Percentiles rank a stretch among this genome's conserved stretches.
phyloP scores from a whole-genome alignment of 2,329 filamentous ascomycete genomes.

The Talaromyces sp. region DNA sequence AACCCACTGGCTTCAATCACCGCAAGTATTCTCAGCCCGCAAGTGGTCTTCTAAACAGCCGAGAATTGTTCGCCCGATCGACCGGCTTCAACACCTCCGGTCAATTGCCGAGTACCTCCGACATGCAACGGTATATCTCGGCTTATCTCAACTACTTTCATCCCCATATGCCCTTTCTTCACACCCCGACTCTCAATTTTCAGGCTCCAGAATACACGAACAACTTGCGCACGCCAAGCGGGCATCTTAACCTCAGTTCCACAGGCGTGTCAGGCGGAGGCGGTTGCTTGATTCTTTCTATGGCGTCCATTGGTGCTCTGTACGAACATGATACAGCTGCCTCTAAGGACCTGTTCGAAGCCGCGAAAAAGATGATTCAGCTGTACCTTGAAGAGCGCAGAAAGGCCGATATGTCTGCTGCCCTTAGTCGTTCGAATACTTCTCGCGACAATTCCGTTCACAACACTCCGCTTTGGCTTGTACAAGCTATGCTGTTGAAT shows the following conservation, averaged over 20 bases:
- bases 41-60: slow-evolving; percentile 51
- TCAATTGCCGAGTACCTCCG: slow-evolving; percentile 74
- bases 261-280: slow-evolving; percentile 70
- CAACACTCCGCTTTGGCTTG: slow-evolving; percentile 86
- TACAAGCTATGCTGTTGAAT: slow-evolving; percentile 95
- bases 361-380: slow-evolving; percentile 93
- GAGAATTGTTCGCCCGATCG: slow-evolving; percentile 39
- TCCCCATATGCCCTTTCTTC: slow-evolving; percentile 91
- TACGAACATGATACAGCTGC: slow-evolving; percentile 82
- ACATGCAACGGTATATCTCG: slow-evolving; percentile 86
- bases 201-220: slow-evolving; percentile 71
- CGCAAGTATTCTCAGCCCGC: slow-evolving; percentile 64
- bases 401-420: slow-evolving; percentile 74
- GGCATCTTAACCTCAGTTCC: slow-evolving; percentile 55
- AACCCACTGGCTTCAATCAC: slow-evolving; percentile 59
- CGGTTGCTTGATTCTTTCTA: slow-evolving; percentile 82
- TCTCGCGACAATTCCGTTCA: slow-evolving; percentile 65
- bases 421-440: slow-evolving; percentile 56
- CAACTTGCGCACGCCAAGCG: slow-evolving; percentile 60
- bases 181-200: slow-evolving; percentile 89
- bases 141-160: slow-evolving; percentile 93
- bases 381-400: slow-evolving; percentile 88
- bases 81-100: slow-evolving; percentile 46
- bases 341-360: slow-evolving; percentile 85
- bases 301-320: slow-evolving; percentile 82